Conservation (phyloP, 2,329 filamentous ascomycete genomes). For the Diaporthe ilicicola region DNA sequence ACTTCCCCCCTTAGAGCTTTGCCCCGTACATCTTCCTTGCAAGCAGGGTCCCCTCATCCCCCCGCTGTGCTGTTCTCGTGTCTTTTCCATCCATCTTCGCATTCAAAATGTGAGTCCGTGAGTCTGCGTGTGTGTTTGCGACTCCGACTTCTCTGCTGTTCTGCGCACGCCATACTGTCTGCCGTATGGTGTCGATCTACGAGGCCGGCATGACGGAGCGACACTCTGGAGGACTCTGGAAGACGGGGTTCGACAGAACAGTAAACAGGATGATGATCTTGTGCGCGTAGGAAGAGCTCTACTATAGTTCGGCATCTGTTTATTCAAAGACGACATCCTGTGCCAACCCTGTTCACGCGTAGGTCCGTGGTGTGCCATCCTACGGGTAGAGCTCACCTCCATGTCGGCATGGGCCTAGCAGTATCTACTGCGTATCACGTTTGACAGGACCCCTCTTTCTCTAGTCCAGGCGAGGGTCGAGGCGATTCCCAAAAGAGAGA, state of each 20-base stretch:
- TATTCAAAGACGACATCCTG: neutral
- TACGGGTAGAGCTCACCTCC: neutral
- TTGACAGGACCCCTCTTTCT: conserved; percentile 18
- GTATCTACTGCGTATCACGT: neutral
- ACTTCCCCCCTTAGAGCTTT: neutral
- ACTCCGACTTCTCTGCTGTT: neutral
- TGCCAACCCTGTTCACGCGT: neutral
- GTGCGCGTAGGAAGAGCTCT: neutral
- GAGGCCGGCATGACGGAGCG: neutral
- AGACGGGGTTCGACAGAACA: neutral
- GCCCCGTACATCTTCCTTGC: neutral
- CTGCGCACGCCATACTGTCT: neutral
- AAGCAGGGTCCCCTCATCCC: neutral
- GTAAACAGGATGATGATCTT: neutral
- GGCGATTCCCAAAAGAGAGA: conserved; percentile 7
- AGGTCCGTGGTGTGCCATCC: neutral
- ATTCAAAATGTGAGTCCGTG: neutral
- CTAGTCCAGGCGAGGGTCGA: neutral
- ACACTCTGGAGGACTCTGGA: neutral
- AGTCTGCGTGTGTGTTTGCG: no score
- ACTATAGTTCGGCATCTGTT: neutral
- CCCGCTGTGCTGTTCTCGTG: neutral
- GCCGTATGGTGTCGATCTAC: neutral
- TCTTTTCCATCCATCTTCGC: neutral
- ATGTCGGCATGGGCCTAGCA: neutral